phyloP scores from a whole-genome alignment of 495 filamentous ascomycete genomes.

The Penicillium cosmopolitanum region DNA sequence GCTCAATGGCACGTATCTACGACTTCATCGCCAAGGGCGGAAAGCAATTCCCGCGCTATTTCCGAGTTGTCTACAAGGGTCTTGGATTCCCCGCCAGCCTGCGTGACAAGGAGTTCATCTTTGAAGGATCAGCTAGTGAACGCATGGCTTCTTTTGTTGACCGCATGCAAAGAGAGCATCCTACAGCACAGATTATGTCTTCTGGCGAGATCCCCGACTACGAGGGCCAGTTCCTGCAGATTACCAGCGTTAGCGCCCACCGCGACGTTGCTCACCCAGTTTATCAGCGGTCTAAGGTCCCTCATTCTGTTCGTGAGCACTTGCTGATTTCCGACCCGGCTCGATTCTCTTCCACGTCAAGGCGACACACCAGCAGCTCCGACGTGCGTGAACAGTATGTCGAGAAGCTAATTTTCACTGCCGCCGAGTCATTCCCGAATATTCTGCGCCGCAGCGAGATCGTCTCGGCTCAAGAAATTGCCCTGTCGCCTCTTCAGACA shows the following conservation, averaged over 20 bases:
- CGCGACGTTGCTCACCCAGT: conserved; percentile 85
- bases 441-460: conserved; percentile 90
- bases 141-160: conserved; percentile 83
- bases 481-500: conserved; percentile 76
- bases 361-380: conserved; percentile 64
- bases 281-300: conserved; percentile 83
- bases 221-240: conserved; percentile 91
- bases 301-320: conserved; percentile 79
- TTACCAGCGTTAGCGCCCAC: conserved; percentile 77
- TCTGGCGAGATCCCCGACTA: conserved; percentile 74
- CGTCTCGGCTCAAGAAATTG: conserved; percentile 63
- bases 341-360: conserved; percentile 72
- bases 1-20: conserved; percentile 92
- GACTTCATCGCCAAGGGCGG: conserved; percentile 84
- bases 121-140: conserved; percentile 78
- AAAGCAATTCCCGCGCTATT: conserved; percentile 79
- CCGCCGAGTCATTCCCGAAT: conserved; percentile 86
- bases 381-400: conserved; percentile 72
- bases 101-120: conserved; percentile 91
- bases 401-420: conserved; percentile 85
- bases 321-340: conserved; percentile 74
- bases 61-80: conserved; percentile 88
- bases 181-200: conserved; percentile 79
- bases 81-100: conserved; percentile 83
- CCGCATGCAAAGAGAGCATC: conserved; percentile 89